These are phyloP conservation scores for Thuja plicata DNA, from an alignment of 83 land plant genomes.

Conservation along the genomic window DNA sequence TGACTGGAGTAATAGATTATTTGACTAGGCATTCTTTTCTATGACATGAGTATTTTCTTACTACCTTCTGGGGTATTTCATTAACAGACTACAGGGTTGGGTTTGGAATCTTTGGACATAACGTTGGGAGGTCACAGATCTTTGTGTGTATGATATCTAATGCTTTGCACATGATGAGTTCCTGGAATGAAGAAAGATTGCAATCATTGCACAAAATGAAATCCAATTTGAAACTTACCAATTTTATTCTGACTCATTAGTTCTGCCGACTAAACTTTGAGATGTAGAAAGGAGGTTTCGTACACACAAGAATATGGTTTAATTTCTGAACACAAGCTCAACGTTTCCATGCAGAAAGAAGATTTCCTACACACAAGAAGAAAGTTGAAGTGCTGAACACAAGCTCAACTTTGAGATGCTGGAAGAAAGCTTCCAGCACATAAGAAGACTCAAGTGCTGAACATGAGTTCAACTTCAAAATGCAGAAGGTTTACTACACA, in stretches of 20 bases:
- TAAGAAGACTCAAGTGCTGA: neutral
- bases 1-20: conserved; percentile 41
- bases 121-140: neutral
- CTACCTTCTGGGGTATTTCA: neutral
- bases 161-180: neutral
- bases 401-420: too few relatives aligned
- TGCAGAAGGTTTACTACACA: neutral
- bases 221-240: neutral
- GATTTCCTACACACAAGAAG: too few relatives aligned
- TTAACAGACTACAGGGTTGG: neutral
- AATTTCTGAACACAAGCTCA: too few relatives aligned
- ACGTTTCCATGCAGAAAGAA: neutral
- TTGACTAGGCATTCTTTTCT: conserved; percentile 63
- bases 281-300: neutral
- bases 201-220: neutral
- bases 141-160: neutral
- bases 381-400: too few relatives aligned
- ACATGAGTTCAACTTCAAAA: neutral
- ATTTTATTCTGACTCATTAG: neutral
- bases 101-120: neutral
- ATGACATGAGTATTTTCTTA: neutral
- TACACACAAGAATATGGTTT: too few relatives aligned
- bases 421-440: neutral
- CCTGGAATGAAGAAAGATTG: neutral
- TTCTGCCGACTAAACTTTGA: neutral